phyloP scores from a whole-genome alignment of 345 rosid species.

The Eucalyptus guilfoylei region DNA sequence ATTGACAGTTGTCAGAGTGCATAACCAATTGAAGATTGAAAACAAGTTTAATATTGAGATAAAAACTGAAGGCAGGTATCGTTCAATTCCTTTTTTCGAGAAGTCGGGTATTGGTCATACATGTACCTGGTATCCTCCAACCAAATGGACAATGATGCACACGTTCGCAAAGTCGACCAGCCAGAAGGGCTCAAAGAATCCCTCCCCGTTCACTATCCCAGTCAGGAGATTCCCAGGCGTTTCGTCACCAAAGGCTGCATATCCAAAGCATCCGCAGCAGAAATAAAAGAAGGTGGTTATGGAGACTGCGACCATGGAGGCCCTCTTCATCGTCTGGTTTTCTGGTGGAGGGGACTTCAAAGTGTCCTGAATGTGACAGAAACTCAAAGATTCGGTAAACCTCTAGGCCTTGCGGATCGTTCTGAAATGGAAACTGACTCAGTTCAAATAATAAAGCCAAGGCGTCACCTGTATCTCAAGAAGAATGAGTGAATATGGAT shows the following conservation, averaged over 20 bases:
- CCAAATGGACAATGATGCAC: slow-evolving; percentile 29
- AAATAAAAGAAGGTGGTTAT: slow-evolving; percentile 29
- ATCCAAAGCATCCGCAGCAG: slow-evolving; percentile 35
- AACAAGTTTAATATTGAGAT: background rate
- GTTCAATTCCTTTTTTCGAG: background rate
- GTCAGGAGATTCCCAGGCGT: slow-evolving; percentile 46
- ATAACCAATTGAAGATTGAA: background rate
- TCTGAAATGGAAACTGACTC: background rate
- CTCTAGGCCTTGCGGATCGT: background rate
- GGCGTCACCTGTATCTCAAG: slow-evolving; percentile 27
- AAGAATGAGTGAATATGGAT: slow-evolving; percentile 18
- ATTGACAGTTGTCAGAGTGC: background rate
- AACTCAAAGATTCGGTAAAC: background rate
- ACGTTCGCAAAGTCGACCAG: slow-evolving; percentile 39
- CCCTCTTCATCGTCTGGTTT: slow-evolving; percentile 30
- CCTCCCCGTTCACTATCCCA: slow-evolving; percentile 43
- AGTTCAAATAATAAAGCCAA: background rate
- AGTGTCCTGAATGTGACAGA: slow-evolving; percentile 16
- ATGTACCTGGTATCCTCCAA: slow-evolving; percentile 44
- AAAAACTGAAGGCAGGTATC: background rate
- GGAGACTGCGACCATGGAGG: slow-evolving; percentile 12
- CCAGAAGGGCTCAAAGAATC: slow-evolving; percentile 43
- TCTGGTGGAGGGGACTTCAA: slow-evolving; percentile 32
- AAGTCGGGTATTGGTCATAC: no score
- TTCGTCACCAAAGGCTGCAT: slow-evolving; percentile 41